A percentile compares a stretch with the other conserved stretches of the same genome.
phyloP scores from a whole-genome alignment of 2,329 filamentous ascomycete species.

The Phaeosphaeriaceae sp. region DNA sequence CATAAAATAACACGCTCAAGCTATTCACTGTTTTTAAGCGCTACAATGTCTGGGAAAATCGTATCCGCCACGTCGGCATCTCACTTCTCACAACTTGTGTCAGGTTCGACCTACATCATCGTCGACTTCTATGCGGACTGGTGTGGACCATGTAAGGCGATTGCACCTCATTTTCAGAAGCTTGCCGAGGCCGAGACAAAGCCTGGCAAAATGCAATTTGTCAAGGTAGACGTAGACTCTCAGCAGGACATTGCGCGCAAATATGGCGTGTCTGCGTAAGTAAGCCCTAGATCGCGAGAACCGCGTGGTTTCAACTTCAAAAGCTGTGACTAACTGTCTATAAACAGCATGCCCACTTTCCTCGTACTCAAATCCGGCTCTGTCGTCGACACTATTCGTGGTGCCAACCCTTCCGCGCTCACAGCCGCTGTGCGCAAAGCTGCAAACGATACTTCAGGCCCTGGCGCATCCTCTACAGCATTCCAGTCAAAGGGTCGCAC shows the following conservation, averaged over 20 bases:
- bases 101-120: slow-evolving; percentile 49
- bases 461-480: slow-evolving; percentile 38
- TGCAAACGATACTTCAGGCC: slow-evolving; percentile 47
- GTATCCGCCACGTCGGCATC: slow-evolving; percentile 39
- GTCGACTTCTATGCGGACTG: slow-evolving; percentile 63
- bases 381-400: slow-evolving; percentile 55
- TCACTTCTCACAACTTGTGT: slow-evolving; percentile 46
- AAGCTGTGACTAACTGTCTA: background rate
- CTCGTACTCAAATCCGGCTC: slow-evolving; percentile 53
- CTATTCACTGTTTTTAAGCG: background rate
- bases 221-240: slow-evolving; percentile 63
- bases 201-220: slow-evolving; percentile 56
- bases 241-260: slow-evolving; percentile 58
- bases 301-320: no score
- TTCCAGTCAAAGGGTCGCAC: slow-evolving; percentile 55
- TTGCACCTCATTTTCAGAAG: slow-evolving; percentile 58
- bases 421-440: slow-evolving; percentile 55
- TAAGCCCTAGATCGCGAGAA: background rate
- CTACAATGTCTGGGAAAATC: slow-evolving; percentile 42
- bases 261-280: slow-evolving; percentile 57
- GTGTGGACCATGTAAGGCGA: slow-evolving; percentile 64
- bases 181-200: slow-evolving; percentile 59
- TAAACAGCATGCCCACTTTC: slow-evolving; percentile 56
- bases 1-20: background rate
- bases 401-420: slow-evolving; percentile 57